A percentile compares a stretch with the other conserved stretches of the same genome.
phyloP scores from a whole-genome alignment of 192 early-diverging fungal species.

The Coemansia sp. region DNA sequence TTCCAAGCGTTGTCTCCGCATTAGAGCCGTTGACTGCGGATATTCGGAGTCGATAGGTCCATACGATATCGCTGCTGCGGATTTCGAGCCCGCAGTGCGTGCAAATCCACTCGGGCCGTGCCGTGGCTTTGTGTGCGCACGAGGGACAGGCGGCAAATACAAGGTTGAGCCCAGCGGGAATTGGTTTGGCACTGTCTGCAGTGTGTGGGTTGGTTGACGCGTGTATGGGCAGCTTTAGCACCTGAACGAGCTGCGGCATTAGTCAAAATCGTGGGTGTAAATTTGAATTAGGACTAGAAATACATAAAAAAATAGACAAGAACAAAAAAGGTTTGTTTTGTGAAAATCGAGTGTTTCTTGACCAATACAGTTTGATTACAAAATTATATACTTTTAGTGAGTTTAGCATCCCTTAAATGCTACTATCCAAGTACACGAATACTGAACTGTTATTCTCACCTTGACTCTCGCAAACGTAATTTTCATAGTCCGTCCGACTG shows the following conservation, averaged over 20 bases:
- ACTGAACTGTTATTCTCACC: no score
- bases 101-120: slow-evolving; percentile 18
- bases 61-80: slow-evolving; percentile 5
- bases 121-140: slow-evolving; percentile 16
- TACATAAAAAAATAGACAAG: background rate
- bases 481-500: no score
- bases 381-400: no score
- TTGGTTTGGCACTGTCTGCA: background rate
- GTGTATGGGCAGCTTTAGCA: slow-evolving; percentile 8
- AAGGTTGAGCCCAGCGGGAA: slow-evolving; percentile 14
- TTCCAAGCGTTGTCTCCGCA: slow-evolving; percentile 5
- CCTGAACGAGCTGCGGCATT: slow-evolving; percentile 9
- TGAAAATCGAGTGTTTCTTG: no score
- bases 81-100: slow-evolving; percentile 9
- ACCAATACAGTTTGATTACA: no score
- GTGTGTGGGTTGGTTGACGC: background rate
- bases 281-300: background rate
- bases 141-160: slow-evolving; percentile 24
- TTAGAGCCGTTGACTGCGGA: background rate
- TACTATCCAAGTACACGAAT: no score
- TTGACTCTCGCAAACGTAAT: no score
- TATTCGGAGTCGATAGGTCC: slow-evolving; percentile 27
- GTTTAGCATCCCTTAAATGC: no score
- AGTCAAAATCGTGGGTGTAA: background rate
- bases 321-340: background rate